Base-by-base conservation (phyloP, 73 alveolate genomes). In the Paramecium bursaria region DNA sequence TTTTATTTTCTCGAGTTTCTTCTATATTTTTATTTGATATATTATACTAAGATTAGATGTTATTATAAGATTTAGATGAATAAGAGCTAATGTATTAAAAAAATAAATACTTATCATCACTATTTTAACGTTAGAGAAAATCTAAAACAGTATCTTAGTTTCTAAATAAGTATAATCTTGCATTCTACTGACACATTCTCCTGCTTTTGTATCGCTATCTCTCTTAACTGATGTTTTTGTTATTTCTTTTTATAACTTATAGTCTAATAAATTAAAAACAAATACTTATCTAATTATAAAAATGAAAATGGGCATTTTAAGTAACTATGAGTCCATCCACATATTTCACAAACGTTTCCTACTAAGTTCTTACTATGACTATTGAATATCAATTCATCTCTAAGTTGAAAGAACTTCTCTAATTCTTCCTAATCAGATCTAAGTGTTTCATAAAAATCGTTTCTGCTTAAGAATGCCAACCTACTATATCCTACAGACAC, bases 251-350 rank as follows among this genome's bases (percentile, higher is more conserved):
- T 42, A 67, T 39, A 4, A 67, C 22, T 67, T 35, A 39, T 22
- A 67, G 11, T 67, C n/a, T n/a, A n/a, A n/a, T n/a, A n/a, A n/a
- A n/a, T n/a, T n/a, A n/a, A n/a, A n/a, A n/a, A n/a, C n/a, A n/a
- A n/a, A n/a, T n/a, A n/a, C n/a, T 67, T 67, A 13, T 67, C 82
- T 2, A 42, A 42, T 7, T 67, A 42, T 21, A 25, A 67, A 27
- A 67, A 67, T 35, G 82, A 39, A 42, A 67, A 25, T 0, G 82
- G 82, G 44, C 82, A 67, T 42, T 67, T n/a, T 10, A 67, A 33
- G 22, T 67, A 67, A 29, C 82, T 57, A 39, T 67, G 82, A 14
- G 82, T 67, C 82, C 82, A 67, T 15, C 82, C 82, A 67, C 82
- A 67, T 44, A 67, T 67, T 42, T 67, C 82, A 42, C 82, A 67